Percentiles rank a stretch among this genome's conserved stretches.
phyloP scores from a whole-genome alignment of 2,329 filamentous ascomycete genomes.

The Aspergillus fumigatus region DNA sequence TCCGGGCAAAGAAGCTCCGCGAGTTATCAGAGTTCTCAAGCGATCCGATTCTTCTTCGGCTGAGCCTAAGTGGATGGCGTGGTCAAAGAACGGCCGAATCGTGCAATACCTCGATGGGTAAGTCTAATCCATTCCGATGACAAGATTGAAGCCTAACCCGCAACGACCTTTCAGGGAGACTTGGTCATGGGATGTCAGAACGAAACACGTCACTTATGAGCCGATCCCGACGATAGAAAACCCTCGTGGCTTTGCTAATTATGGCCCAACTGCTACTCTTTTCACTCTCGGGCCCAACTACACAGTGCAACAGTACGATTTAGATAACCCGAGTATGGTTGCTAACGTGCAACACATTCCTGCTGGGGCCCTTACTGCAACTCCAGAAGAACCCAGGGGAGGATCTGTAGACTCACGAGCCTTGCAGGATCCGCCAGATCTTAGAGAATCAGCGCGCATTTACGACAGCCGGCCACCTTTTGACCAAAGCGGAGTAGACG shows the following conservation, averaged over 20 bases:
- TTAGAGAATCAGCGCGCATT: conserved; percentile 68
- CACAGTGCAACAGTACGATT: conserved; percentile 90
- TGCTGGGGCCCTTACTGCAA: conserved; percentile 71
- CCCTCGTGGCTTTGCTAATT: conserved; percentile 77
- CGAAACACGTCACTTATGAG: conserved; percentile 93
- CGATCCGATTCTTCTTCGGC: conserved; percentile 67
- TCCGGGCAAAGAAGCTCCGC: conserved; percentile 68
- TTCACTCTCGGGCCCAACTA: conserved; percentile 87
- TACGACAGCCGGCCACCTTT: conserved; percentile 73
- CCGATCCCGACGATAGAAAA: conserved; percentile 78
- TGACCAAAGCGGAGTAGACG: conserved; percentile 62
- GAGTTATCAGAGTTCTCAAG: conserved; percentile 83
- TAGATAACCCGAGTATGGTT: conserved; percentile 80
- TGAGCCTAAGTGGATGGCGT: conserved; percentile 92
- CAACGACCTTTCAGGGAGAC: conserved; percentile 61
- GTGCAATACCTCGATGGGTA: conserved; percentile 89
- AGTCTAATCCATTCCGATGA: conserved; percentile 36
- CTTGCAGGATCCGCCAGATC: conserved; percentile 43
- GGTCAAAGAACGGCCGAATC: conserved; percentile 97
- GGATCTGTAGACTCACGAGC: conserved; percentile 26
- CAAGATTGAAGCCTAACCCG: background rate
- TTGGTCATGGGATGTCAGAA: conserved; percentile 92
- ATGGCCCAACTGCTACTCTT: conserved; percentile 82
- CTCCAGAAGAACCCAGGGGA: conserved; percentile 60
- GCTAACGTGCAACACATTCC: conserved; percentile 83